Conservation (phyloP, 768 basidiomycete species). For the Galerina marginata region DNA sequence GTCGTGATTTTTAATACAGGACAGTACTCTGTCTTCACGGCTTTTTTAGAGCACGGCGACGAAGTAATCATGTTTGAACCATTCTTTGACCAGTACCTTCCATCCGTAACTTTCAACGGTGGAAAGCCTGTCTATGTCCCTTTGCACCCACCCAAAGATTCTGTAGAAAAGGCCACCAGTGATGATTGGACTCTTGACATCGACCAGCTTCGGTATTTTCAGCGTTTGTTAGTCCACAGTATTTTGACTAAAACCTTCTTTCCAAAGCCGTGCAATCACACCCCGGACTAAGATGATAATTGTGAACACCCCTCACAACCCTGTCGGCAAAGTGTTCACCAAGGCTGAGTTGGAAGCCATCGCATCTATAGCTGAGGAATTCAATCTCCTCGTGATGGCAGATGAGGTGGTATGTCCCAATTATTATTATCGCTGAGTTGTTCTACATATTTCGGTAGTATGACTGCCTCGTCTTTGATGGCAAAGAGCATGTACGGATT, state of each 20-base stretch:
- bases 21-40: conserved; percentile 91
- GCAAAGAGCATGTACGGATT: conserved; percentile 88
- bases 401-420: conserved; percentile 88
- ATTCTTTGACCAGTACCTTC: conserved; percentile 95
- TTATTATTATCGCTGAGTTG: neutral
- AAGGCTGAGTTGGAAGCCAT: conserved; percentile 82
- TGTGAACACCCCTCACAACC: conserved; percentile 96
- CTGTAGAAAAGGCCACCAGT: conserved; percentile 52
- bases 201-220: conserved; percentile 76
- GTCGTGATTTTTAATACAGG: conserved; percentile 49
- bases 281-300: conserved; percentile 94
- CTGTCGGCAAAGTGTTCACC: conserved; percentile 96
- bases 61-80: conserved; percentile 99
- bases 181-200: conserved; percentile 92
- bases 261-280: conserved; percentile 74
- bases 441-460: conserved; percentile 57
- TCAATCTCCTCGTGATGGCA: conserved; percentile 89
- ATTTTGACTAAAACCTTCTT: neutral
- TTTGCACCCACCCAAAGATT: conserved; percentile 78
- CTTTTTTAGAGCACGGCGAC: conserved; percentile 90
- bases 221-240: neutral
- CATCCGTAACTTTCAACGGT: conserved; percentile 92
- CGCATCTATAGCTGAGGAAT: conserved; percentile 87
- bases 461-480: conserved; percentile 90
- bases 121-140: conserved; percentile 95